Conservation (phyloP, 2,329 filamentous ascomycete genomes). For the Colletotrichum limetticola region DNA sequence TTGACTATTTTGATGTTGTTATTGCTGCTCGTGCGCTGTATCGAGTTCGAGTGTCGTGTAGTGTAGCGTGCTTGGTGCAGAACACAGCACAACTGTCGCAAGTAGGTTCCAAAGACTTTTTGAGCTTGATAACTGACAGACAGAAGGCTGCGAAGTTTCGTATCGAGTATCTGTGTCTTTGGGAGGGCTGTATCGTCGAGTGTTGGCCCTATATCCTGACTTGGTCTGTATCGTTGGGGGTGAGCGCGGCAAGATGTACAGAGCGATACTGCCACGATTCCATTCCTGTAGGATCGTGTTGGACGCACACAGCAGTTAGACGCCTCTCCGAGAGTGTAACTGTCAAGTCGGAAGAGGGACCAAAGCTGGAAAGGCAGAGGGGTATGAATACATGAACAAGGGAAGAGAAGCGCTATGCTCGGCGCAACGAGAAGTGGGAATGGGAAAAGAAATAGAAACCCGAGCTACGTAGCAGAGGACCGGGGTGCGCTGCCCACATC, state of each 20-base stretch:
- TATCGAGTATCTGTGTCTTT: neutral
- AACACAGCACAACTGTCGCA: constrained; percentile 1
- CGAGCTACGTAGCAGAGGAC: constrained; percentile 21
- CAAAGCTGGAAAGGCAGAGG: neutral
- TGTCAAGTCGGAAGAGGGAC: neutral
- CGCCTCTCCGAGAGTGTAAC: neutral
- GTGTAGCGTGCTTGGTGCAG: neutral
- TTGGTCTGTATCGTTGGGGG: neutral
- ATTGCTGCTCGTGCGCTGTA: neutral
- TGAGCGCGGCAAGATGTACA: neutral
- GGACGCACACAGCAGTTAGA: neutral
- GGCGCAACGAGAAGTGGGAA: constrained; percentile 19
- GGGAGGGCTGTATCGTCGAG: neutral
- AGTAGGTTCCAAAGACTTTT: neutral
- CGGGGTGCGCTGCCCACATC: constrained; percentile 18
- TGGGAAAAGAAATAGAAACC: constrained; percentile 30
- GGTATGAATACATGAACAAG: neutral
- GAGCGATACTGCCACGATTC: constrained; percentile 18
- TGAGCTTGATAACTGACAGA: neutral
- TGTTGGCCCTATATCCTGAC: constrained; percentile 14
- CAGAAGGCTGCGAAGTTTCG: neutral
- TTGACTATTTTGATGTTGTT: neutral
- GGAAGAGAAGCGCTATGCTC: neutral
- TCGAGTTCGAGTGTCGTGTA: neutral
- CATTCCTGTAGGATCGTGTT: constrained; percentile 29